phyloP scores from a whole-genome alignment of 2,329 filamentous ascomycete species.

The Phaeophleospora eucalypticola region DNA sequence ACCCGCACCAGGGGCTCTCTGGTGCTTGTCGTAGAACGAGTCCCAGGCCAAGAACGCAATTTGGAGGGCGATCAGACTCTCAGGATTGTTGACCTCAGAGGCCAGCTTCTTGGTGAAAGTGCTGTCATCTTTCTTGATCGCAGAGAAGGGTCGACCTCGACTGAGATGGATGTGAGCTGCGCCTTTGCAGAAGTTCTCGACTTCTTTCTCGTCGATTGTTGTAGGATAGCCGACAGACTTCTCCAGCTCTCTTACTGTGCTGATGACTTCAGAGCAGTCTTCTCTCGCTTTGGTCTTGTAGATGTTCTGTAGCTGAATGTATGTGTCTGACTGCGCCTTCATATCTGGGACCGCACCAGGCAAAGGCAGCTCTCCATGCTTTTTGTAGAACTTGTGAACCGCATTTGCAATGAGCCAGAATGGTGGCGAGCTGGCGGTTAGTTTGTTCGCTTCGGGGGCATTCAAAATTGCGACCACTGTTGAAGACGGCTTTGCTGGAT shows the following conservation, averaged over 20 bases:
- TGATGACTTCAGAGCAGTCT: constrained; percentile 72
- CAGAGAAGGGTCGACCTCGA: constrained; percentile 54
- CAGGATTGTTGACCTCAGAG: constrained; percentile 40
- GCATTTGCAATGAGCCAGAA: constrained; percentile 91
- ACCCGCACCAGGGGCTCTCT: constrained; percentile 35
- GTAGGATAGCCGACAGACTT: constrained; percentile 42
- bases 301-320: constrained; percentile 84
- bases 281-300: constrained; percentile 84
- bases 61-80: constrained; percentile 46
- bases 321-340: constrained; percentile 89
- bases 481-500: constrained; percentile 61
- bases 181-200: constrained; percentile 93
- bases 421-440: constrained; percentile 50
- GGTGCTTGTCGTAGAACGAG: constrained; percentile 40
- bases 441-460: constrained; percentile 55
- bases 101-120: constrained; percentile 43
- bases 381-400: constrained; percentile 69
- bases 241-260: constrained; percentile 57
- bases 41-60: constrained; percentile 52
- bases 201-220: constrained; percentile 63
- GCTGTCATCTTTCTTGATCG: constrained; percentile 34
- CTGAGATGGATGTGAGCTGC: constrained; percentile 89
- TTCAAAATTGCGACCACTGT: constrained; percentile 75
- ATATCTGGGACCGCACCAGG: constrained; percentile 90
- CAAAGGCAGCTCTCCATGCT: constrained; percentile 71